Conservation (phyloP, 345 rosid genomes). For the Gossypium sturtianum region DNA sequence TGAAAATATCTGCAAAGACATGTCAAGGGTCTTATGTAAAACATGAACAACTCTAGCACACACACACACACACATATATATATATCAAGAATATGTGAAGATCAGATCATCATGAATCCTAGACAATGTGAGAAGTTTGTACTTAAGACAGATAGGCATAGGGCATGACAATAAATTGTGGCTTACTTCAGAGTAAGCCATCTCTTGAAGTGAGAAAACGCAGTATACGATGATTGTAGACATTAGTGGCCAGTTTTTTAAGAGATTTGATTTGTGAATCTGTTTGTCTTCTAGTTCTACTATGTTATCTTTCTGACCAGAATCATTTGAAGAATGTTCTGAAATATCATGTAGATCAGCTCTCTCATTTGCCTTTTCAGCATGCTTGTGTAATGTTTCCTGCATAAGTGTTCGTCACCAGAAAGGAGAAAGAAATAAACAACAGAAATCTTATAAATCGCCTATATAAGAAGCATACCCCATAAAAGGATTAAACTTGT, state of each 20-base stretch:
- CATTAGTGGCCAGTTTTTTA: constrained; percentile 55
- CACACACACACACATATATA: too few relatives aligned
- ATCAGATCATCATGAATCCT: not conserved
- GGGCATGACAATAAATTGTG: not conserved
- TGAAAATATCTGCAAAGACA: constrained; percentile 38
- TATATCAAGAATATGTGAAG: not conserved
- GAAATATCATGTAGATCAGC: constrained; percentile 5
- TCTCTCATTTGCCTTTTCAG: constrained; percentile 13
- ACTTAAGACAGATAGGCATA: not conserved
- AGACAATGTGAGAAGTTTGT: not conserved
- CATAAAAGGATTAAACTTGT: not conserved
- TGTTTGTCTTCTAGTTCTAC: constrained; percentile 16
- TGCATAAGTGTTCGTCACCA: constrained; percentile 19
- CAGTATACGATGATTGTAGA: constrained; percentile 50
- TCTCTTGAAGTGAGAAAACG: constrained; percentile 60
- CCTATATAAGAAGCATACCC: not conserved
- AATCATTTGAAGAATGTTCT: constrained; percentile 24
- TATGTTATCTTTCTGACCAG: constrained; percentile 13
- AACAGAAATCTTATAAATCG: not conserved
- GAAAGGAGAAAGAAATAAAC: not conserved
- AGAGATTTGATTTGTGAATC: constrained; percentile 29
- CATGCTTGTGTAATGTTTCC: constrained; percentile 53
- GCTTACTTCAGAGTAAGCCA: constrained; percentile 58
- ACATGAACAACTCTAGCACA: not conserved
- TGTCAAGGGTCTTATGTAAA: not conserved